Conservation (phyloP, 345 rosid genomes). For the Euphorbia peplus region DNA sequence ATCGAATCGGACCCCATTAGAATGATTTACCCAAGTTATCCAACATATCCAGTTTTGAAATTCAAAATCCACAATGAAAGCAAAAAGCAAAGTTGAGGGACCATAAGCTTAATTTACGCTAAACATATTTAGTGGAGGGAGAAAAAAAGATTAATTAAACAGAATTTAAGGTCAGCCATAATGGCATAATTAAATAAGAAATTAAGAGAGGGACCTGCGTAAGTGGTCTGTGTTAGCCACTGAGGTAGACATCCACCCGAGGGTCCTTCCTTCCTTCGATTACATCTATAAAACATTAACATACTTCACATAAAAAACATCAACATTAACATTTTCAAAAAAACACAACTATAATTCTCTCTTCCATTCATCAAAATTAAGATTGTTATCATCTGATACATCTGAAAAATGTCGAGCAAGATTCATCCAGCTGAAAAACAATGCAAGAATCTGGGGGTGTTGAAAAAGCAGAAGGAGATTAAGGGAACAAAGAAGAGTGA, state of each 20-base stretch:
- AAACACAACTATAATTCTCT: too few species aligned
- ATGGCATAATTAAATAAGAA: background rate
- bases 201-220: conserved; percentile 14
- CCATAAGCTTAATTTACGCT: too few species aligned
- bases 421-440: conserved; percentile 35
- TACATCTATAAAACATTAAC: background rate
- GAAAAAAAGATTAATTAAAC: background rate
- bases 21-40: too few species aligned
- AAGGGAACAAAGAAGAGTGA: too few species aligned
- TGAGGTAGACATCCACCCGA: conserved; percentile 16
- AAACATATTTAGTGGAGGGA: too few species aligned
- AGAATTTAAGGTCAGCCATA: conserved; percentile 1
- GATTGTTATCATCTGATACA: background rate
- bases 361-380: background rate
- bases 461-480: background rate
- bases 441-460: background rate
- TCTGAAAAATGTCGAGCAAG: conserved; percentile 33
- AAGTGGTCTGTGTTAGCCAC: conserved; percentile 16
- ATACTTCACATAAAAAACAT: too few species aligned
- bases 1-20: too few species aligned
- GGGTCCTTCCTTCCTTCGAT: background rate
- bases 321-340: too few species aligned
- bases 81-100: too few species aligned
- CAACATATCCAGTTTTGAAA: too few species aligned
- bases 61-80: too few species aligned